phyloP scores from a whole-genome alignment of 257 asterid species.

The Plantago elongata region DNA sequence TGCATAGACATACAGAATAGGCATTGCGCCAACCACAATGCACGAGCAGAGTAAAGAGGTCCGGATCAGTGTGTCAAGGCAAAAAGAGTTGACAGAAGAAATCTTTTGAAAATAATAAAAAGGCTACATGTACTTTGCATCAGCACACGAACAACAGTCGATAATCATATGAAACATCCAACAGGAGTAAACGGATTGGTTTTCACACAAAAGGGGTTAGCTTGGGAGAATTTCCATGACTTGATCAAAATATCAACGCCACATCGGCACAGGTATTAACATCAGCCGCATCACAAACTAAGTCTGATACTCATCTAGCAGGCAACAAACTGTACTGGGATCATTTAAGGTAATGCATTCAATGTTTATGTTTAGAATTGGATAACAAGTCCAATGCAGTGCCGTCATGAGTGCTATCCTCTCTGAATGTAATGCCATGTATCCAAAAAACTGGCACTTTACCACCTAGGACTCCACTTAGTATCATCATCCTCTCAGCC shows the following conservation, averaged over 20 bases:
- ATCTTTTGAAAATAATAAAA: too few species aligned
- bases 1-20: too few species aligned
- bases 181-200: too few species aligned
- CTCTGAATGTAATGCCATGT: conserved; percentile 25
- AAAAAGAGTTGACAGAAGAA: too few species aligned
- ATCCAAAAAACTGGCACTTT: conserved; percentile 33
- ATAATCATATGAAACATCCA: too few species aligned
- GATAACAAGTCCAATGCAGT: conserved; percentile 16
- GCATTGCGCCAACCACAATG: too few species aligned
- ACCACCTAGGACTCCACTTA: conserved; percentile 20
- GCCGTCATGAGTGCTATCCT: conserved; percentile 22
- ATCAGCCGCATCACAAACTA: conserved; percentile 28
- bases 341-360: conserved; percentile 23
- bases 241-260: conserved; percentile 1
- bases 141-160: too few species aligned
- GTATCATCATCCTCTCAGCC: conserved; percentile 44
- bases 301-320: conserved; percentile 29
- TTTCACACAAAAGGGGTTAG: conserved; percentile 6
- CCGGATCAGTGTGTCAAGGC: too few species aligned
- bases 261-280: conserved; percentile 16
- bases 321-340: conserved; percentile 18
- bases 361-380: conserved; percentile 18
- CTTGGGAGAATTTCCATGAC: background rate
- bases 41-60: too few species aligned
- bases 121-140: too few species aligned